A percentile compares a stretch with the other conserved stretches of the same genome.
Evolutionary conservation across 2,329 filamentous ascomycete genomes (phyloP).

Genomic region (Trichophyton benhamiae): DNA sequence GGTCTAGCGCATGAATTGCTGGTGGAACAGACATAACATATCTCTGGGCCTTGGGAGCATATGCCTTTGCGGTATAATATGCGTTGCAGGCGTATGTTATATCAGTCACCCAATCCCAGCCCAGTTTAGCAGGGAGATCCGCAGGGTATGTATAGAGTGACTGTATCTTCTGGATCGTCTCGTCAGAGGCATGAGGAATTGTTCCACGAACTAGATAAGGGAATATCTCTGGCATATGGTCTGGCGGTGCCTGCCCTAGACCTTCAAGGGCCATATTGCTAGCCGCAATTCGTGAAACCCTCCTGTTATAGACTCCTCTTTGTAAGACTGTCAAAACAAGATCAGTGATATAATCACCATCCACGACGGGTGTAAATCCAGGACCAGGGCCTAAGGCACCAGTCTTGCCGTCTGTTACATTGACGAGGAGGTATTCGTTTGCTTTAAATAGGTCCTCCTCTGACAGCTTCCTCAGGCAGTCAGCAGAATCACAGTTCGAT

Average conservation of each 20-base stretch:
- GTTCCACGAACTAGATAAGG: conserved; percentile 10
- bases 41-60: conserved; percentile 6
- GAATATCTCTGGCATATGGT: conserved; percentile 9
- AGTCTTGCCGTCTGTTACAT: background rate
- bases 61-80: conserved; percentile 7
- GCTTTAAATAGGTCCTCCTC: conserved; percentile 9
- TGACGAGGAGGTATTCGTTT: conserved; percentile 9
- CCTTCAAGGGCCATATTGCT: conserved; percentile 10
- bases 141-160: conserved; percentile 10
- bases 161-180: conserved; percentile 7
- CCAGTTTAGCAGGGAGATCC: conserved; percentile 7
- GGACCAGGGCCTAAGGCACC: conserved; percentile 7
- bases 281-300: conserved; percentile 3
- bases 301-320: conserved; percentile 3
- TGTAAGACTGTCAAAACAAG: background rate
- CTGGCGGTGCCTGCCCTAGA: background rate
- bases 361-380: conserved; percentile 11
- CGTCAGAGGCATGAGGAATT: conserved; percentile 6
- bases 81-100: conserved; percentile 12
- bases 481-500: conserved; percentile 9
- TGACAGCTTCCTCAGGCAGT: conserved; percentile 5
- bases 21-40: conserved; percentile 12
- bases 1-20: conserved; percentile 9
- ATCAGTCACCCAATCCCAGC: conserved; percentile 11
- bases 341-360: conserved; percentile 9